Evolutionary conservation across 768 basidiomycete species (phyloP).

Genomic region (Rhodotorula toruloides): DNA sequence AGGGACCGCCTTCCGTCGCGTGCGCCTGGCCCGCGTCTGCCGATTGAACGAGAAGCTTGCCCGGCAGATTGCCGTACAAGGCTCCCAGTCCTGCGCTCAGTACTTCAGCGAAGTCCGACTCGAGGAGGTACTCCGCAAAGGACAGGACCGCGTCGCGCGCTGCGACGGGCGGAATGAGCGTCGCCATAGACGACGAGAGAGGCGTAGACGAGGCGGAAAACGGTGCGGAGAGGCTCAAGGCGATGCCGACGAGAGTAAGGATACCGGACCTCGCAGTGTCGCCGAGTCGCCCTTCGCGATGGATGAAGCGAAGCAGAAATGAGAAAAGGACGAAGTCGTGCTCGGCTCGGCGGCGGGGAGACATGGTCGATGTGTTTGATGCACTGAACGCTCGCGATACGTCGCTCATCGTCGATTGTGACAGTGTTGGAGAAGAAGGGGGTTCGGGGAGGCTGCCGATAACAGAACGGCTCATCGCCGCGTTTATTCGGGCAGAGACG

Average conservation of each 20-base stretch:
- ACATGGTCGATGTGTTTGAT: constrained; percentile 45
- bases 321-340: constrained; percentile 95
- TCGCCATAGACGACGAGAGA: background rate
- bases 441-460: constrained; percentile 31
- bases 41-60: constrained; percentile 64
- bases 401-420: constrained; percentile 57
- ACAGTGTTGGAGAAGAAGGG: constrained; percentile 55
- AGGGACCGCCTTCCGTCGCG: constrained; percentile 46
- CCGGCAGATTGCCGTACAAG: constrained; percentile 82
- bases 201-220: constrained; percentile 30
- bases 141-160: constrained; percentile 72
- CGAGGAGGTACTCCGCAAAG: constrained; percentile 84
- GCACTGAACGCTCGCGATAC: constrained; percentile 49
- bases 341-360: constrained; percentile 60
- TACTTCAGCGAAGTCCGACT: constrained; percentile 98
- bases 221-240: constrained; percentile 53
- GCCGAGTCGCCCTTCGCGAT: constrained; percentile 87
- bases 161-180: background rate
- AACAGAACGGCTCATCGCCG: constrained; percentile 29
- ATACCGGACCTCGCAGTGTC: constrained; percentile 88
- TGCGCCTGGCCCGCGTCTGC: constrained; percentile 37
- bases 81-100: constrained; percentile 87
- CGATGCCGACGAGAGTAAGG: constrained; percentile 90
- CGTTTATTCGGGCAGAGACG: constrained; percentile 19
- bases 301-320: constrained; percentile 88